Base-by-base conservation (phyloP, 371 early-diverging fungal species). In the Lichtheimia corymbifera region DNA sequence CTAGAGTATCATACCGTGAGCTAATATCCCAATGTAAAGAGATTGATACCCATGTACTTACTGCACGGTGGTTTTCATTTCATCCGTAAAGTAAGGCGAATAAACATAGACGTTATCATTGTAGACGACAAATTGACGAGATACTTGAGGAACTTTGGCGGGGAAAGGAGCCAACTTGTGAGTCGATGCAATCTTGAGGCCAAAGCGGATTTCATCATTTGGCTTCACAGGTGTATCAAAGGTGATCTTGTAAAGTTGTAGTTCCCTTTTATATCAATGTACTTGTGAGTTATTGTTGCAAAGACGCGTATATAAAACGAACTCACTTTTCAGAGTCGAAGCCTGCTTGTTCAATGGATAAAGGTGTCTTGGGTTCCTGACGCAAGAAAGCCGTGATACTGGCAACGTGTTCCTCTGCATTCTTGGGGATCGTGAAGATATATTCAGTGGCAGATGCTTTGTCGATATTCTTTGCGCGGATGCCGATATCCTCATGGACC, bases 41-140 rank as follows among this genome's bases (percentile, higher is more conserved):
- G 11, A 35, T 1, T 11, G 35, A 9, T 35, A 35, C 9, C 35
- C 35, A 6, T 9, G 7, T 17, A 67, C 80, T 71, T 82, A 87
- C 92, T 80, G 80, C 58, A 97, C 81, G 15, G 85, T 85, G 4
- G 93, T 92, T 75, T 94, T 94, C 61, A 88, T 85, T 73, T 91
- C 90, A 44, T 82, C 66, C 5, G 89, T 80, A 18, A 65, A 61
- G 73, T 97, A 96, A 18, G 87, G 84, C 14, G 89, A 84, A 52
- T 70, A 65, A 25, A 88, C 71, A 65, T 87, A 87, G 7, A 83
- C 76, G 63, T 87, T 85, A 64, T 87, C 88, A 5, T 61, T 59
- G 71, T 83, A 92, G 49, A 77, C 61, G 43, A 93, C 76, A 53
- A 70, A 64, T 67, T 94, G 95, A 61, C 83, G 82, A 25, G 85